Base-by-base conservation (phyloP, 805 yeast genomes). In the Kazachstania martiniae region DNA sequence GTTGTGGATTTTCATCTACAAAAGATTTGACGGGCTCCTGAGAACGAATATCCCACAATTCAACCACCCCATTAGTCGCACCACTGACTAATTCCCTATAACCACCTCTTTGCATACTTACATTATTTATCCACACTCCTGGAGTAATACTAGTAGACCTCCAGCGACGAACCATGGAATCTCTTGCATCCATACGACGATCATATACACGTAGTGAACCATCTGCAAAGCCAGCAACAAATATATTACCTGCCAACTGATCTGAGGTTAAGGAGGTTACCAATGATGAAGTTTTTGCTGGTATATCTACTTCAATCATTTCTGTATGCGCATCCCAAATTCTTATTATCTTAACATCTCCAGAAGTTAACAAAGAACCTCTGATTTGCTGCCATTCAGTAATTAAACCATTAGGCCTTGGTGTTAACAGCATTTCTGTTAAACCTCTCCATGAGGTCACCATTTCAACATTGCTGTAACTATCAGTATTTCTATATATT, bases 251-350 rank as follows among this genome's bases (percentile, higher is more conserved):
- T 0, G 95, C 84, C 8, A 91, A 89, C 51, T 89, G 96, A 51
- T 91, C 98, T 0, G 96, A 85, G 0, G 97, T 87, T 32, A 91
- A 61, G 1, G 93, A 69, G 0, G 95, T 81, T 31, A 91, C 79
- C n/a, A 89, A 75, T 13, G 89, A 76, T 1, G 94, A 75, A 0
- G 95, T 83, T 35, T 95, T 68, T 0, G 94, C 93, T 0, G 97
- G 95, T 31, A 91, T 79, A 47, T 86, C 95, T 12, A 74, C 72
- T 29, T 83, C 67, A 49, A 95, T 80, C 32, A 80, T 65, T 50
- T 91, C 98, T 22, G 95, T 65, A 9, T 95, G 91, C 0, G 97
- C 97, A 59, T 91, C 97, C 98, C 98, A 91, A 2, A 87, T 66
- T 36, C 94, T 65, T 34, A 91, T 84, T 16, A 86, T 77, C 46